Evolutionary conservation across 177 flowering plant species (phyloP).

Genomic region (Vitis hybrid): DNA sequence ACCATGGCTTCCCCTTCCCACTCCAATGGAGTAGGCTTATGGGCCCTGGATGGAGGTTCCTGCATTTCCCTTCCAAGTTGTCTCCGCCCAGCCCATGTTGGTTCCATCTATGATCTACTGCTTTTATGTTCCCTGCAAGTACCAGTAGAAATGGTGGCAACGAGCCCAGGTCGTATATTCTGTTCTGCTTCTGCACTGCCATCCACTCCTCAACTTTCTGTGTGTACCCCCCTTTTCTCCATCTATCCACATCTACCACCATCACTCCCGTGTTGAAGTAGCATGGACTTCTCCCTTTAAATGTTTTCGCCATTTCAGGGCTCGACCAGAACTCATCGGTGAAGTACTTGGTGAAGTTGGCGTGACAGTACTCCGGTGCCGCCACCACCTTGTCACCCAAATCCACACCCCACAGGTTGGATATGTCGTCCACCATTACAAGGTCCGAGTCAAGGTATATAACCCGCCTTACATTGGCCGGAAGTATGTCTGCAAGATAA

Average conservation of each 20-base stretch:
- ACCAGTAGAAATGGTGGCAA: constrained; percentile 71
- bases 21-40: constrained; percentile 79
- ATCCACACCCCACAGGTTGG: constrained; percentile 47
- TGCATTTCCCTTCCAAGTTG: constrained; percentile 61
- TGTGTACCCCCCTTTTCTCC: constrained; percentile 55
- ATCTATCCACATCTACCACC: constrained; percentile 58
- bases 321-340: constrained; percentile 55
- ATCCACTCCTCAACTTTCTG: constrained; percentile 64
- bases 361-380: constrained; percentile 67
- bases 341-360: constrained; percentile 61
- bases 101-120: constrained; percentile 71
- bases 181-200: constrained; percentile 52
- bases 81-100: constrained; percentile 81
- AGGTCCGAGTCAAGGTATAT: constrained; percentile 70
- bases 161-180: constrained; percentile 65
- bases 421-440: constrained; percentile 61
- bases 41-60: constrained; percentile 72
- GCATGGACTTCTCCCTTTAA: constrained; percentile 48
- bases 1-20: constrained; percentile 83
- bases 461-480: constrained; percentile 36
- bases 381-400: constrained; percentile 50
- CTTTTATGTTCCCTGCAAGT: constrained; percentile 58
- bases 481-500: constrained; percentile 50
- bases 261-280: constrained; percentile 75
- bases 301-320: constrained; percentile 25